Evolutionary conservation across 805 yeast species (phyloP), one percentile per base, ranked within the genome.

Genomic region (Sugiyamaella mastotermitis): DNA sequence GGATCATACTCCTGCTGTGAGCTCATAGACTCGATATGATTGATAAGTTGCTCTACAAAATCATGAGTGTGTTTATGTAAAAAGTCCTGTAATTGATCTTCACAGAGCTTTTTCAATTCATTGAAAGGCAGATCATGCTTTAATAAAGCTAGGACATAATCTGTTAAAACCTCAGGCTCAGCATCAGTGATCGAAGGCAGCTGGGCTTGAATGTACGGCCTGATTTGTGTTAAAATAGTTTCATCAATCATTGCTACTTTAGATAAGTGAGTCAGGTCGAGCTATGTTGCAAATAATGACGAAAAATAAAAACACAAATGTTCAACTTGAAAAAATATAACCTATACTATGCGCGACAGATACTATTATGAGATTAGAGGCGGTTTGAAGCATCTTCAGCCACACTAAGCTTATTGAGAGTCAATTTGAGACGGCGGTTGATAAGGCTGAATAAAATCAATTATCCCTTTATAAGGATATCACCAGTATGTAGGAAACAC

Each of bases 141-240:
- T 19, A 71, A 49, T 23, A 71, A 50, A 1, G 72, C 70, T 19
- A 67, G 26, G 14, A 69, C 65, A 46, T 68, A 71, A 33, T 70
- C 74, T 1, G 68, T 57, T 39, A 71, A 49, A 18, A 67, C 69
- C 9, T 58, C 61, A 3, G 67, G 53, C 31, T 68, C 72, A 2
- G 69, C 68, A 16, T 68, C 74, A 17, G 52, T 37, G 16, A 49
- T 36, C 19, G 33, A 25, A 24, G 28, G 29, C 11, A 52, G 43
- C 31, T 38, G 33, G 24, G 36, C 29, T 13, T 36, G 35, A n/a
- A 52, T 42, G 56, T 56, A 52, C 14, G 49, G 49, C 25, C 42
- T 40, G 17, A 51, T 38, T 18, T 28, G 39, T 9, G 31, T 42
- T n/a, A 44, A 27, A n/a, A 38, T 41, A 15, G 18, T 21, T 7